Evolutionary conservation across 2,329 filamentous ascomycete genomes (phyloP), one percentile per base, ranked within the genome.

Genomic region (Trichophyton simii): DNA sequence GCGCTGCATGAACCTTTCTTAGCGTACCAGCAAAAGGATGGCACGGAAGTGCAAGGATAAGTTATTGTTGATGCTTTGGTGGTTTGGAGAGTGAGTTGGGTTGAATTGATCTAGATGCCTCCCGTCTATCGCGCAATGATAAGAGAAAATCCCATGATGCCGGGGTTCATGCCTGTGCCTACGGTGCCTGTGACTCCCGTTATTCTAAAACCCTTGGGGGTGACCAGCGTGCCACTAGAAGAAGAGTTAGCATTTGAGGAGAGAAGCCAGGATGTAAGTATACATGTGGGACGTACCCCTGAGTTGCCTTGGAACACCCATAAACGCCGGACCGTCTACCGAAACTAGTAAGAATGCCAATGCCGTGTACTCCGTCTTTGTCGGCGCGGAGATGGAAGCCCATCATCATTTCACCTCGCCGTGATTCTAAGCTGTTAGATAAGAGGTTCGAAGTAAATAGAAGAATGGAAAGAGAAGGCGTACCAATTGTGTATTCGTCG

Each of bases 321-420:
- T 86, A 97, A 63, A 95, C 77, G 60, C 86, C 84, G 38, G 92
- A 96, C 72, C 87, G 88, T 68, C 91, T 83, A n/a, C 91, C 91
- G 63, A 89, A 77, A 68, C 86, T 96, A 0, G 94, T 97, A 73
- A 96, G 77, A 65, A 97, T 86, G 72, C 96, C 90, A 59, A 97
- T 82, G 11, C 86, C 92, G 72, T 96, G 90, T 66, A 97, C 54
- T 18, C 84, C 88, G 94, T 22, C 89, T 91, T 58, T 87, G 85
- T 66, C 91, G 13, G 82, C 59, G 97, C 78, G 67, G 87, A 83
- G 72, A 28, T 55, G 25, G 50, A 99, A 96, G 7, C 94, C 94
- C 63, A 90, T 84, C 52, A 99, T 79, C 64, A 88, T 87, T 76
- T 99, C 94, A 61, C 91, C 91, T 60, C 86, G 85, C 50, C 89